These are phyloP conservation scores for Gossypium raimondii DNA, from an alignment of 345 rosid species.

Conservation along the genomic window DNA sequence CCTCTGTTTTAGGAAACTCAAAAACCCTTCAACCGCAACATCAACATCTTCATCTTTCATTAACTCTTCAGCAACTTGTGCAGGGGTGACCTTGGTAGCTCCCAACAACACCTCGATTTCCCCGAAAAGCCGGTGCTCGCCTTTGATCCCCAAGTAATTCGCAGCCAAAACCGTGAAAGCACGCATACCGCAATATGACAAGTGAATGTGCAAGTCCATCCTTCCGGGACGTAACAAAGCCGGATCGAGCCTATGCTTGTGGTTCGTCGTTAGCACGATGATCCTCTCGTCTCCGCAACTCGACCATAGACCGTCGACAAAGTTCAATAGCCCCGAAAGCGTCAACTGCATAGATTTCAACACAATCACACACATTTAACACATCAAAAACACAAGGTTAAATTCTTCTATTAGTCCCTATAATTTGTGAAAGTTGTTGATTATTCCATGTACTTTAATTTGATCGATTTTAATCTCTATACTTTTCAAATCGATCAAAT, in stretches of 20 bases:
- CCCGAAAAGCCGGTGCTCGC: constrained; percentile 10
- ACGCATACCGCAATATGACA: constrained; percentile 40
- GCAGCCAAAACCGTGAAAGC: constrained; percentile 37
- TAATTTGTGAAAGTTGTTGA: no score
- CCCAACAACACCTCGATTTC: constrained; percentile 37
- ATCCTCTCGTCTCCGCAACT: constrained; percentile 50
- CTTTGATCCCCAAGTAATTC: constrained; percentile 33
- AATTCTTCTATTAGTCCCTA: no score
- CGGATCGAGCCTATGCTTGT: constrained; percentile 41
- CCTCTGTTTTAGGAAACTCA: constrained; percentile 36
- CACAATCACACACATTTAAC: no score
- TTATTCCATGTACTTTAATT: no score
- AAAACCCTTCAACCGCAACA: constrained; percentile 27
- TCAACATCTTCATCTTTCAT: constrained; percentile 44
- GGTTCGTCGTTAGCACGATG: constrained; percentile 44
- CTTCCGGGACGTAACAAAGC: constrained; percentile 49
- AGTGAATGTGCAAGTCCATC: constrained; percentile 53
- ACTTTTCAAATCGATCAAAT: no score
- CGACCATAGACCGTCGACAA: constrained; percentile 50
- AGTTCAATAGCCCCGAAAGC: constrained; percentile 42
- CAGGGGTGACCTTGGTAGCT: constrained; percentile 38
- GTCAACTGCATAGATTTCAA: constrained; percentile 26
- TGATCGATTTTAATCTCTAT: no score
- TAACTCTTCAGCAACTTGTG: constrained; percentile 46
- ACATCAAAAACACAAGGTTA: no score